Base-by-base conservation (phyloP, 495 filamentous ascomycete species). In the Evernia prunastri region DNA sequence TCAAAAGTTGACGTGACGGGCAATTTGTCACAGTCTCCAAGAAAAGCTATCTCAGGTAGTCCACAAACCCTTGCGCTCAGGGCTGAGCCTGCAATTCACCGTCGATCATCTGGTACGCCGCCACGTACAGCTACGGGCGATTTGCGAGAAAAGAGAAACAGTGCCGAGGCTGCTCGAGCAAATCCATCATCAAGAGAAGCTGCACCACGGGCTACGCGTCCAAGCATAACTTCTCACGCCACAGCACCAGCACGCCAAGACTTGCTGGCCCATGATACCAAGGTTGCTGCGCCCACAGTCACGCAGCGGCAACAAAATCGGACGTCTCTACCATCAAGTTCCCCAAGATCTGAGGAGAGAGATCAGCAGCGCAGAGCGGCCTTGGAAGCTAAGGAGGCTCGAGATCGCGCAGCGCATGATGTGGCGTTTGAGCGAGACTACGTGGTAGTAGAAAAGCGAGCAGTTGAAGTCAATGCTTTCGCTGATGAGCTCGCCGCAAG, bases 391-490 rank as follows among this genome's bases (percentile, higher is more conserved):
- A 77, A 77, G 47, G 85, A 91, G 56, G 88, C 86, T 42, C 80
- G 82, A 37, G 90, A 93, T 67, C 83, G 81, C 63, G 89, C 89
- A 27, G 91, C 88, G 15, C 90, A 96, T 68, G 92, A 95, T 61
- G 84, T 94, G 8, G 90, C 89, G 2, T 89, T 95, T 71, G 91
- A 95, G 71, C 81, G 92, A 67, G 94, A 97, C 68, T 98, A 97
- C 67, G 93, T 98, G 40, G 76, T 98, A 23, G 90, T 98, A 25
- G 95, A 98, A 75, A 97, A 97, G 78, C 87, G 87, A 59, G 87
- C 88, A 11, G 92, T 97, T 6, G 91, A 97, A 73, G 93, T 97
- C 35, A 97, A 98, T 76, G 93, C 94, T 6, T 90, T 98, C 71
- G 94, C 94, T 12, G 94, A 98, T 72, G 92, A 97, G 73, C 77